Evolutionary conservation across 768 basidiomycete species (phyloP).

Genomic region (Pilatotrama ljubarskyi): DNA sequence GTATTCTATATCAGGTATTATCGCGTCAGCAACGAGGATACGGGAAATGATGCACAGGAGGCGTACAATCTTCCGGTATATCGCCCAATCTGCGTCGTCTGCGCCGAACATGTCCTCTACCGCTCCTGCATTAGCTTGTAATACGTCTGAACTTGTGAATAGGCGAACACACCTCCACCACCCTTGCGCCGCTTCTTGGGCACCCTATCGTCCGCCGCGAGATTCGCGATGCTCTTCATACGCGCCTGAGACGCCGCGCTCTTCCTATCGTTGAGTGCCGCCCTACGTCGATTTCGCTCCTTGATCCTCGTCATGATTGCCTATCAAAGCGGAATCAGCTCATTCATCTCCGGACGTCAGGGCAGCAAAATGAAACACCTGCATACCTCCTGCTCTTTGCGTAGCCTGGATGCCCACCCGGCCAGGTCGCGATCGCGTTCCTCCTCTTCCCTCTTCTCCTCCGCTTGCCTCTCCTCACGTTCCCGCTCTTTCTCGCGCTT

Average conservation of each 20-base stretch:
- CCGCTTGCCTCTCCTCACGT: constrained; percentile 62
- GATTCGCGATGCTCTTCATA: constrained; percentile 93
- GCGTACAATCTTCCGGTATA: constrained; percentile 93
- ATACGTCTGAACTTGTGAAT: too few relatives aligned
- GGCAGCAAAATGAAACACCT: too few relatives aligned
- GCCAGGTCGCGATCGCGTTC: constrained; percentile 69
- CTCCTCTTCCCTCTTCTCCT: constrained; percentile 67
- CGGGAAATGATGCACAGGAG: background rate
- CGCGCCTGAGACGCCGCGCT: constrained; percentile 92
- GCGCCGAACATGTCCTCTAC: constrained; percentile 91
- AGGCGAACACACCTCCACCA: constrained; percentile 59
- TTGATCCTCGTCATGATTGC: constrained; percentile 81
- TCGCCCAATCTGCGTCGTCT: constrained; percentile 95
- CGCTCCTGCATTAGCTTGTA: background rate
- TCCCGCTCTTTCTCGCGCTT: constrained; percentile 89
- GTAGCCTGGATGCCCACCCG: constrained; percentile 73
- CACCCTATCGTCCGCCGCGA: constrained; percentile 85
- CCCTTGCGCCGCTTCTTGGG: constrained; percentile 85
- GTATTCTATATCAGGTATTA: constrained; percentile 52
- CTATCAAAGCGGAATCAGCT: constrained; percentile 37
- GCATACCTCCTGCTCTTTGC: constrained; percentile 79
- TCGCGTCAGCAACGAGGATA: background rate
- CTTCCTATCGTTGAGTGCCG: constrained; percentile 86
- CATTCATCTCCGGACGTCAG: too few relatives aligned
- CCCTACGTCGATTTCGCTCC: constrained; percentile 74